These are phyloP conservation scores for Pseudognaphalium luteoalbum DNA, from an alignment of 129 eudicot genomes.

Conservation along the genomic window DNA sequence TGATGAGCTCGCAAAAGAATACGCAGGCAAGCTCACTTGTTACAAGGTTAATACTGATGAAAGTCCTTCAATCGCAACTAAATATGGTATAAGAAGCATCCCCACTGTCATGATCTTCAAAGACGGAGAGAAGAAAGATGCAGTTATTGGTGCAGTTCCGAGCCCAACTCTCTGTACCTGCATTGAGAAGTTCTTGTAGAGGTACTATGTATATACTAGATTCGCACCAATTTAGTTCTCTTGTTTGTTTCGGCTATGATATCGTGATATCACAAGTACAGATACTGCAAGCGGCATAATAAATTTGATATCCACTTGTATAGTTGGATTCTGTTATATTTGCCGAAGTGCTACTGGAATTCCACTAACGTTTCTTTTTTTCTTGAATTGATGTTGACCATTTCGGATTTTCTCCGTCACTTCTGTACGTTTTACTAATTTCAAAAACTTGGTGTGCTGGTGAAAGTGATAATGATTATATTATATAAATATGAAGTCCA, in stretches of 20 bases:
- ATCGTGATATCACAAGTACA: constrained; percentile 24
- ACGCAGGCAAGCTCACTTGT: constrained; percentile 72
- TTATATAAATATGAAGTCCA: background rate
- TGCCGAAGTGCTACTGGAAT: constrained; percentile 20
- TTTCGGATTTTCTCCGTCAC: background rate
- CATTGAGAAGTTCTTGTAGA: constrained; percentile 82
- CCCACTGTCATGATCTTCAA: constrained; percentile 87
- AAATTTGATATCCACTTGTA: constrained; percentile 46
- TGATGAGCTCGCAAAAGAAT: constrained; percentile 74
- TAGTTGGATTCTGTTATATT: constrained; percentile 43
- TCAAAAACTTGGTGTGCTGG: background rate
- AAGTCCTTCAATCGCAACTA: constrained; percentile 64
- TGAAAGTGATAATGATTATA: background rate
- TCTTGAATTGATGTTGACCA: constrained; percentile 4
- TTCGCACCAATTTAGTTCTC: constrained; percentile 23
- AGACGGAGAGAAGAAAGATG: constrained; percentile 90
- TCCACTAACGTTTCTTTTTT: constrained; percentile 3
- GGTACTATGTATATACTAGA: constrained; percentile 33
- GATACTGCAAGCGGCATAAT: constrained; percentile 29
- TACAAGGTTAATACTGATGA: constrained; percentile 90
- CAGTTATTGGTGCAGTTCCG: constrained; percentile 95
- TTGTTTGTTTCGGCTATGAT: constrained; percentile 26
- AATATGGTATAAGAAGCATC: constrained; percentile 88
- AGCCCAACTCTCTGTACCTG: constrained; percentile 56
- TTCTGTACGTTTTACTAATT: background rate